phyloP scores from a whole-genome alignment of 148 eudicot species.

The Amaranthus palmeri region DNA sequence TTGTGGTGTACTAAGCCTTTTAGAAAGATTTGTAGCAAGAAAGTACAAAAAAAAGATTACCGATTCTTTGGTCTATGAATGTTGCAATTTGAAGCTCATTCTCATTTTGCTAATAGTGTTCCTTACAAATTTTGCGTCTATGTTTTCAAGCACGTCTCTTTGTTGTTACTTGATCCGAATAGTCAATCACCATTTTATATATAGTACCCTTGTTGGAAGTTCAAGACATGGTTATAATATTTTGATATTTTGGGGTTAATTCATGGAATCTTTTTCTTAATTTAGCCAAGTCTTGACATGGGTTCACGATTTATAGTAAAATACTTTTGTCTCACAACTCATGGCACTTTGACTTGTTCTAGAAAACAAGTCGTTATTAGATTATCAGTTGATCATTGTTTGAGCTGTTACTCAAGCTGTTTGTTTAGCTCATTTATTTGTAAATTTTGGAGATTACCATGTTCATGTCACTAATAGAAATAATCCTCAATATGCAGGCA shows the following conservation, averaged over 20 bases:
- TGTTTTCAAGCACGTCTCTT: too few species aligned
- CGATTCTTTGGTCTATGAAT: neutral
- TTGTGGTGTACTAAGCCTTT: too few species aligned
- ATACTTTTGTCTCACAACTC: neutral
- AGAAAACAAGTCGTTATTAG: neutral
- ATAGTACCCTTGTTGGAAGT: too few species aligned
- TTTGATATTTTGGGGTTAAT: too few species aligned
- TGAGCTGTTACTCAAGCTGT: neutral
- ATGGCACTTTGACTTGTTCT: neutral
- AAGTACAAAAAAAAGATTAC: neutral
- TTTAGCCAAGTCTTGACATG: too few species aligned
- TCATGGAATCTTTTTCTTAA: too few species aligned
- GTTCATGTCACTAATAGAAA: neutral
- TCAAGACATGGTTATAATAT: too few species aligned
- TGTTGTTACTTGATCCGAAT: too few species aligned
- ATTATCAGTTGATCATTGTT: neutral
- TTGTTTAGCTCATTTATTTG: neutral
- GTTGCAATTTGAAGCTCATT: neutral
- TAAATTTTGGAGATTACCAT: neutral
- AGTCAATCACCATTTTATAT: too few species aligned
- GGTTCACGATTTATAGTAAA: too few species aligned
- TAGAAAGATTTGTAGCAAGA: neutral
- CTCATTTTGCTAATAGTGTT: too few species aligned
- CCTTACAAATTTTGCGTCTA: too few species aligned
- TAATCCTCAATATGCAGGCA: constrained; percentile 38